Percentiles rank a stretch among this genome's conserved stretches.
Evolutionary conservation across 2,329 filamentous ascomycete genomes (phyloP).

Genomic region (Biscogniauxia marginata): DNA sequence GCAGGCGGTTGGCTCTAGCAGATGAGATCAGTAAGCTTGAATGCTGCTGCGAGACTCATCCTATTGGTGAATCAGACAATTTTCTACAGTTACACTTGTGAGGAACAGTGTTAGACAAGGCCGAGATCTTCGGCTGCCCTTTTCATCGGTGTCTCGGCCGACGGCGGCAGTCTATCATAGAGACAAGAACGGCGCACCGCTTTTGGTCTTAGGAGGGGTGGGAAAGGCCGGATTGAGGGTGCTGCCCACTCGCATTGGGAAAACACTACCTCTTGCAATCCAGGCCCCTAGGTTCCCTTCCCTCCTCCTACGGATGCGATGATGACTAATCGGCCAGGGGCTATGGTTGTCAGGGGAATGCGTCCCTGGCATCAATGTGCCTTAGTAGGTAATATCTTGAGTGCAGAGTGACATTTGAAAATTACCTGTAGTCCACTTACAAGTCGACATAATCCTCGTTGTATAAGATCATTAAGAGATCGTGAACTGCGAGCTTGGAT

Average conservation of each 20-base stretch:
- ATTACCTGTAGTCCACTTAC: background rate
- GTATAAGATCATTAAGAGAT: background rate
- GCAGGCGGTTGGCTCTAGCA: background rate
- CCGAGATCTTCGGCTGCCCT: slow-evolving; percentile 13
- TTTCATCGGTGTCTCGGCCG: slow-evolving; percentile 15
- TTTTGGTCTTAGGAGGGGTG: background rate
- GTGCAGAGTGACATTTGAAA: slow-evolving; percentile 21
- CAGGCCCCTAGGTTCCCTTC: slow-evolving; percentile 9
- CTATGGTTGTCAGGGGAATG: slow-evolving; percentile 7
- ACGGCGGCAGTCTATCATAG: slow-evolving; percentile 4
- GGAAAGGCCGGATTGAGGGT: background rate
- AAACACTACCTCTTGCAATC: slow-evolving; percentile 10
- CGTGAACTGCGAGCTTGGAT: background rate
- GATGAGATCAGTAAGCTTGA: background rate
- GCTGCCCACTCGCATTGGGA: slow-evolving; percentile 7
- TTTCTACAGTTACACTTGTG: slow-evolving; percentile 15
- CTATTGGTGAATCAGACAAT: slow-evolving; percentile 14
- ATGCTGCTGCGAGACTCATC: background rate
- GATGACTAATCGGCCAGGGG: slow-evolving; percentile 26
- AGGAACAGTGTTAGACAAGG: slow-evolving; percentile 14
- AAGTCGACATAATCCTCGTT: slow-evolving; percentile 1
- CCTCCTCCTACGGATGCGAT: slow-evolving; percentile 24
- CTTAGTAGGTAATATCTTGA: slow-evolving; percentile 18
- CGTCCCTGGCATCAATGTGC: slow-evolving; percentile 25
- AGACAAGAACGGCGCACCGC: slow-evolving; percentile 11